phyloP scores from a whole-genome alignment of 1,284 basidiomycete genomes.

The Caloboletus firmus region DNA sequence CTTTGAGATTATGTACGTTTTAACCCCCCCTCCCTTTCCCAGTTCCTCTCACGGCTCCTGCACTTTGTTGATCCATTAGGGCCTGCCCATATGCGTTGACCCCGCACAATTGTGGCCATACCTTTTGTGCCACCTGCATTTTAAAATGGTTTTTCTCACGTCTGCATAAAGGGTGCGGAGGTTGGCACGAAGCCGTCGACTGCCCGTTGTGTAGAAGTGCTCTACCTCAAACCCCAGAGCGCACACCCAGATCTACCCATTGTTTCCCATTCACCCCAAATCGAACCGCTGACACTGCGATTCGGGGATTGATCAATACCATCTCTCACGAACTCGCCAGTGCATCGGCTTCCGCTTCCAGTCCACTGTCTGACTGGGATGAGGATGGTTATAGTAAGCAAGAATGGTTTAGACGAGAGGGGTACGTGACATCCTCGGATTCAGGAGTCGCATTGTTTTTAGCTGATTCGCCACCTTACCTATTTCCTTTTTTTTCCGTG shows the following conservation, averaged over 20 bases:
- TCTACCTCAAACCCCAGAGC: conserved; percentile 51
- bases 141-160: conserved; percentile 67
- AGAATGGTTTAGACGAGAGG: conserved; percentile 55
- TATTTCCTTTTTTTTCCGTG: conserved; percentile 4
- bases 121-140: conserved; percentile 64
- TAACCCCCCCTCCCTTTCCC: neutral
- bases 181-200: conserved; percentile 64
- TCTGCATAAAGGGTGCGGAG: conserved; percentile 56
- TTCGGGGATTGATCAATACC: conserved; percentile 49
- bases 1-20: conserved; percentile 43
- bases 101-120: conserved; percentile 59
- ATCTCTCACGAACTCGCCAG: conserved; percentile 30
- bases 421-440: conserved; percentile 34
- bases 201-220: conserved; percentile 64
- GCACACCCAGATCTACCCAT: conserved; percentile 45
- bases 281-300: conserved; percentile 50
- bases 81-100: conserved; percentile 59
- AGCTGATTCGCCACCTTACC: conserved; percentile 9
- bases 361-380: conserved; percentile 44
- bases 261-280: conserved; percentile 65
- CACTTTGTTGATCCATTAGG: conserved; percentile 36
- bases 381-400: conserved; percentile 45
- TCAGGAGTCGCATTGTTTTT: neutral
- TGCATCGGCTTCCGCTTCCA: conserved; percentile 2
- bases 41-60: conserved; percentile 5